These are phyloP conservation scores for Geosiphon pyriformis DNA, from an alignment of 192 early-diverging fungal genomes.

Conservation along the genomic window DNA sequence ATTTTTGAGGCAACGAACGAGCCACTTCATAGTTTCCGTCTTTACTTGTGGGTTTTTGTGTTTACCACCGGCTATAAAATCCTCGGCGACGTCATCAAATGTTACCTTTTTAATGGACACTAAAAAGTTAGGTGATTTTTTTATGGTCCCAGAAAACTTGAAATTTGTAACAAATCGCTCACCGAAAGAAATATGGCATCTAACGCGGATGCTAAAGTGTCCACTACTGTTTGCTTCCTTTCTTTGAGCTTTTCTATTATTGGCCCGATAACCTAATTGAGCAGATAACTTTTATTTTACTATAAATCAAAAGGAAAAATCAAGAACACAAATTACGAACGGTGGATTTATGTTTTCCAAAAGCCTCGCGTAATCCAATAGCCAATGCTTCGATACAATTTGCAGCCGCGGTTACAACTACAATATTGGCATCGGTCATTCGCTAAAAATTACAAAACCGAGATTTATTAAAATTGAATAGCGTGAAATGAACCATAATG, in stretches of 20 bases:
- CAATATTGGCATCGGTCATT: constrained; percentile 83
- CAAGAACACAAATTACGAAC: constrained; percentile 31
- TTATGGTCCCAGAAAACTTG: not conserved
- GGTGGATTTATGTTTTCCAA: constrained; percentile 71
- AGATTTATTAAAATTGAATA: not conserved
- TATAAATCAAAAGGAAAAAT: not conserved
- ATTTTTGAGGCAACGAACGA: constrained; percentile 70
- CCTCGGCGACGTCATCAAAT: constrained; percentile 72
- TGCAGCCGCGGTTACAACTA: constrained; percentile 72
- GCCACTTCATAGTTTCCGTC: constrained; percentile 66
- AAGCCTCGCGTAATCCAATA: constrained; percentile 66
- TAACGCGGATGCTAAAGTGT: constrained; percentile 71
- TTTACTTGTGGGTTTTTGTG: constrained; percentile 96
- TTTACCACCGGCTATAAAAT: constrained; percentile 54
- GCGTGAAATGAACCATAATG: not conserved
- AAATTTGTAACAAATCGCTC: constrained; percentile 16
- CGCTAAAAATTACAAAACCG: constrained; percentile 34
- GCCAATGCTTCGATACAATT: constrained; percentile 83
- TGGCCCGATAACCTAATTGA: constrained; percentile 51
- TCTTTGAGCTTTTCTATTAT: constrained; percentile 94
- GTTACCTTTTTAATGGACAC: constrained; percentile 23
- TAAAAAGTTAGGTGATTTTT: not conserved
- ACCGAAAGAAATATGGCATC: constrained; percentile 78
- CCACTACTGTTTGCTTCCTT: constrained; percentile 84
- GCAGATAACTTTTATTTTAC: not conserved